phyloP scores from a whole-genome alignment of 2,329 filamentous ascomycete species.

The Monosporascus sp. region DNA sequence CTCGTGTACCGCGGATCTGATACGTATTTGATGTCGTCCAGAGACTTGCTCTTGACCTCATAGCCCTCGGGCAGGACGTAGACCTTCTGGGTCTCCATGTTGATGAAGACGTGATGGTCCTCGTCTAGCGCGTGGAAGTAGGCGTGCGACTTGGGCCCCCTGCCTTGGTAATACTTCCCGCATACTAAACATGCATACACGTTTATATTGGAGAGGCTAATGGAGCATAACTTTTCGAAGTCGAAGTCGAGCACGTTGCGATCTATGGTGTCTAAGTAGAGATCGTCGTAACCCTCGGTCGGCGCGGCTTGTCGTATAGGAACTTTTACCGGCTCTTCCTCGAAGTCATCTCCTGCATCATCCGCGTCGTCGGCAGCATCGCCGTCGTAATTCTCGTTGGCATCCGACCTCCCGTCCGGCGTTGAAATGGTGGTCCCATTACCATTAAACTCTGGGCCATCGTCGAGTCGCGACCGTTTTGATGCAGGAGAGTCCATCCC shows the following conservation, averaged over 20 bases:
- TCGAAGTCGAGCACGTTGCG: conserved; percentile 93
- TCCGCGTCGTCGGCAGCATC: conserved; percentile 29
- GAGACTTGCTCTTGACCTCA: conserved; percentile 87
- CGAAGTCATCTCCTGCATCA: conserved; percentile 36
- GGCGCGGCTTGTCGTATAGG: conserved; percentile 69
- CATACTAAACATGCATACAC: conserved; percentile 97
- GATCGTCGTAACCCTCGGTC: conserved; percentile 83
- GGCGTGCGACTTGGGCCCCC: conserved; percentile 89
- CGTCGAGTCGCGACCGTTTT: conserved; percentile 51
- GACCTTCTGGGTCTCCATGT: conserved; percentile 88
- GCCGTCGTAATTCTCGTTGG: conserved; percentile 21
- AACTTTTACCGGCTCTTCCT: conserved; percentile 32
- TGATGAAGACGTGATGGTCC: conserved; percentile 96
- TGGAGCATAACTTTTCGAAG: conserved; percentile 96
- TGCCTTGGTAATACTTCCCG: conserved; percentile 94
- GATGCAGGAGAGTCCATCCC: conserved; percentile 52
- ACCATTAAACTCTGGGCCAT: conserved; percentile 32
- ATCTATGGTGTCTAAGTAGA: conserved; percentile 97
- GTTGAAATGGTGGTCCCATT: conserved; percentile 23
- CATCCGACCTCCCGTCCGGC: conserved; percentile 9
- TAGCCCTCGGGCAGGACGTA: conserved; percentile 95
- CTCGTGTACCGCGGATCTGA: conserved; percentile 84
- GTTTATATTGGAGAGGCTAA: conserved; percentile 96
- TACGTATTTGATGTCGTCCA: conserved; percentile 98
- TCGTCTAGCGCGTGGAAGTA: conserved; percentile 97